Percentiles rank a stretch among this genome's conserved stretches.
These are phyloP conservation scores for Phaeotremella fagi DNA, from an alignment of 768 basidiomycete species.

Conservation along the genomic window DNA sequence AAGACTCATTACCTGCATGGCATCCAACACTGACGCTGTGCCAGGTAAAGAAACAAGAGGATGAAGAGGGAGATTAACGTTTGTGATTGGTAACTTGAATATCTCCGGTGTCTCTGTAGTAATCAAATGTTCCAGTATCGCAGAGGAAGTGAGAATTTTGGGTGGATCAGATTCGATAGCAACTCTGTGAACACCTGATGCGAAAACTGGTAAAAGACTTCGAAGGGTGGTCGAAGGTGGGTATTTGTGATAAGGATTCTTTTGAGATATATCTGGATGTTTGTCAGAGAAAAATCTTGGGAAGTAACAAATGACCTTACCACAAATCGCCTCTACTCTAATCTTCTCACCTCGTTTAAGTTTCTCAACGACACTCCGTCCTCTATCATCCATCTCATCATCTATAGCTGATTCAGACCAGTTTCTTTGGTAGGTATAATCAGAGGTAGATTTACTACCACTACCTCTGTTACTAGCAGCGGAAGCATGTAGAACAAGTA, in stretches of 20 bases:
- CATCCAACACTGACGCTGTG: slow-evolving; percentile 27
- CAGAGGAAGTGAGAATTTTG: slow-evolving; percentile 15
- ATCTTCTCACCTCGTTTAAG: slow-evolving; percentile 18
- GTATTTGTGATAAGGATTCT: slow-evolving; percentile 30
- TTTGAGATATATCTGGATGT: slow-evolving; percentile 30
- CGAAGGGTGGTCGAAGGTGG: slow-evolving; percentile 10
- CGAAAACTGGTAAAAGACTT: slow-evolving; percentile 25
- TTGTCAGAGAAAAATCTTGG: neutral
- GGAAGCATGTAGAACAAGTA: slow-evolving; percentile 27
- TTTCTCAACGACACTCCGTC: neutral
- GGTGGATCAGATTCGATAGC: slow-evolving; percentile 14
- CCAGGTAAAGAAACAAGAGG: slow-evolving; percentile 30
- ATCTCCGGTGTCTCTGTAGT: slow-evolving; percentile 8
- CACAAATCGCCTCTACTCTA: slow-evolving; percentile 17
- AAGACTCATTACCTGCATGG: slow-evolving; percentile 35
- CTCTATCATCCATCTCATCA: neutral
- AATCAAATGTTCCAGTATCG: slow-evolving; percentile 24
- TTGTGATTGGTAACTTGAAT: slow-evolving; percentile 8
- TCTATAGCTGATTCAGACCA: neutral
- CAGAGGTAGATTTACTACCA: too few relatives aligned
- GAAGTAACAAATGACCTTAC: too few relatives aligned
- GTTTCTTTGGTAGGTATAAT: neutral
- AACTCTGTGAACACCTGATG: slow-evolving; percentile 29
- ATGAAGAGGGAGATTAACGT: slow-evolving; percentile 16
- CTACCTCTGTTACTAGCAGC: too few relatives aligned